These are phyloP conservation scores for Dryadomyces quercus-mongolicae DNA, from an alignment of 2,329 filamentous ascomycete species.

Conservation along the genomic window DNA sequence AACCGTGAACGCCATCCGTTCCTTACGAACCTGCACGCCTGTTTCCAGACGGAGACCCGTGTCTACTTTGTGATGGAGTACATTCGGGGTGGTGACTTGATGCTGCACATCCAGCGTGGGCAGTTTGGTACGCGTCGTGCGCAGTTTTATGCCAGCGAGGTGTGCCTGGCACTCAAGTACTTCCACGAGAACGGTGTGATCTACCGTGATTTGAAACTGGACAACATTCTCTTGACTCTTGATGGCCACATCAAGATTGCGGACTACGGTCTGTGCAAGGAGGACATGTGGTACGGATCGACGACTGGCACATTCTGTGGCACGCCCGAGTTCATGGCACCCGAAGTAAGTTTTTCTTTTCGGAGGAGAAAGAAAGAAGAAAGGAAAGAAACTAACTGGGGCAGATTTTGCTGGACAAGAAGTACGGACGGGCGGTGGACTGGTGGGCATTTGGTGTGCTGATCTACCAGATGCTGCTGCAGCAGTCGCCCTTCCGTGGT, in stretches of 20 bases:
- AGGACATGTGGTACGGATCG: conserved; percentile 98
- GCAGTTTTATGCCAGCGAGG: conserved; percentile 97
- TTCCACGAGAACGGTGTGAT: conserved; percentile 99
- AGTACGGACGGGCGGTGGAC: conserved; percentile 92
- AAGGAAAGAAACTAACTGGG: too few species aligned
- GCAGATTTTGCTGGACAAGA: conserved; percentile 93
- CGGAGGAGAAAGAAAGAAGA: too few species aligned
- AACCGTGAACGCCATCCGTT: conserved; percentile 97
- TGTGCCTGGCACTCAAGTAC: conserved; percentile 94
- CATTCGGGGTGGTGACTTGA: conserved; percentile 93
- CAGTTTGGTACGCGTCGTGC: conserved; percentile 93
- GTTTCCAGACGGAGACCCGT: conserved; percentile 96
- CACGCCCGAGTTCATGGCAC: conserved; percentile 99
- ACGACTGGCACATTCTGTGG: conserved; percentile 98
- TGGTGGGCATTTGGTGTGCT: conserved; percentile 99
- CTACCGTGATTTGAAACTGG: conserved; percentile 90
- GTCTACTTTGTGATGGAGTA: conserved; percentile 99
- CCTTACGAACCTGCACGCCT: conserved; percentile 86
- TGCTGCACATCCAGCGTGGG: conserved; percentile 96
- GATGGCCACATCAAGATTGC: conserved; percentile 98
- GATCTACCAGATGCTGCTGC: conserved; percentile 98
- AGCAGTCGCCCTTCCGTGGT: conserved; percentile 96
- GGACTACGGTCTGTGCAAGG: conserved; percentile 97
- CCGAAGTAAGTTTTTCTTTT: conserved; percentile 65
- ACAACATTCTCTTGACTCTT: conserved; percentile 82